Conservation (phyloP, 129 eudicot genomes). For the Sambucus nigra region DNA sequence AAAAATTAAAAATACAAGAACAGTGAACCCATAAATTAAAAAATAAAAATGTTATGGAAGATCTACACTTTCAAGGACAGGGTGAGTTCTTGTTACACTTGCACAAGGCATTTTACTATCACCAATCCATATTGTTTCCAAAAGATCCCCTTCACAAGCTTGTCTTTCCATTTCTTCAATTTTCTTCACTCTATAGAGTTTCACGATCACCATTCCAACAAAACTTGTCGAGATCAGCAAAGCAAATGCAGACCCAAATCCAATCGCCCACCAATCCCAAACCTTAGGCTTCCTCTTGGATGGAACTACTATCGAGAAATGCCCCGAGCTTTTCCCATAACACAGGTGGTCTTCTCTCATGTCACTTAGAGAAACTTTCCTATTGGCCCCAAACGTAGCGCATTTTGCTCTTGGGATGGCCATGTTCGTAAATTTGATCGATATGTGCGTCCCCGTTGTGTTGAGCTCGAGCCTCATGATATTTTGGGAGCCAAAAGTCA, state of each 20-base stretch:
- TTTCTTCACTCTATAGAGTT: conserved; percentile 22
- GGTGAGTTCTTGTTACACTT: conserved; percentile 50
- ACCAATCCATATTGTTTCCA: conserved; percentile 49
- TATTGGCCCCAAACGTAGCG: conserved; percentile 32
- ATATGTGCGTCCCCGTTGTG: conserved; percentile 35
- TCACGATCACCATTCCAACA: conserved; percentile 22
- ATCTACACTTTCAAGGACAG: conserved; percentile 37
- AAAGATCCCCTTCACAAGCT: conserved; percentile 39
- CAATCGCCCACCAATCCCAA: conserved; percentile 31
- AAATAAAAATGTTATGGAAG: conserved; percentile 2
- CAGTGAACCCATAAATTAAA: no score
- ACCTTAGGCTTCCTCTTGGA: conserved; percentile 16
- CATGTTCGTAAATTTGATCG: conserved; percentile 29
- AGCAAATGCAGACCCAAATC: conserved; percentile 16
- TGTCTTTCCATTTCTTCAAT: conserved; percentile 35
- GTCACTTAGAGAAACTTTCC: conserved; percentile 22
- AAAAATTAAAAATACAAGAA: no score
- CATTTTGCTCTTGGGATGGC: conserved; percentile 21
- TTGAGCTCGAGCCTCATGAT: conserved; percentile 31
- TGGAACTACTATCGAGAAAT: conserved; percentile 41
- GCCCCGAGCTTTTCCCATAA: conserved; percentile 34
- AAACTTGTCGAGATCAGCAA: conserved; percentile 17
- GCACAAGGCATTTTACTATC: conserved; percentile 61
- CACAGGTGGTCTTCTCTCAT: conserved; percentile 30
- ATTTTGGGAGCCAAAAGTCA: conserved; percentile 8